Conservation (phyloP, 345 rosid species). For the Hibiscus trionum region DNA sequence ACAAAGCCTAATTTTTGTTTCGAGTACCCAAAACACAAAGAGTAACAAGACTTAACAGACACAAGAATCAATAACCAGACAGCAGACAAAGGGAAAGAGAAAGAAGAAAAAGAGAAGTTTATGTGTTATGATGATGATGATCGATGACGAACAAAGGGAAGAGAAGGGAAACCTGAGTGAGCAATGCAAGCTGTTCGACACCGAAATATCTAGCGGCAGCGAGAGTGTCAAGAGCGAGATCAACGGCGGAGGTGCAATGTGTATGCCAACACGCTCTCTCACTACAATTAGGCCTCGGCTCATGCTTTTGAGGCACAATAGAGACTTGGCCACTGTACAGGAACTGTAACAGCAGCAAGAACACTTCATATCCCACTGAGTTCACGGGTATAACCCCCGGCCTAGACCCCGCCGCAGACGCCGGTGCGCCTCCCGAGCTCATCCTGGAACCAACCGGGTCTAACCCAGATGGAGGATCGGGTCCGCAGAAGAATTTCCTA, state of each 20-base stretch:
- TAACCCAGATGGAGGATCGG: slow-evolving; percentile 54
- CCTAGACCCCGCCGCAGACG: slow-evolving; percentile 23
- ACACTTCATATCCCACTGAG: slow-evolving; percentile 97
- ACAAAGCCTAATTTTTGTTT: slow-evolving; percentile 8
- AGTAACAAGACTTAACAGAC: slow-evolving; percentile 21
- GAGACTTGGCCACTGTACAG: slow-evolving; percentile 96
- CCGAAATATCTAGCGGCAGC: slow-evolving; percentile 98
- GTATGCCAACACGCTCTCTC: slow-evolving; percentile 99
- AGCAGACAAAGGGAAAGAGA: neutral
- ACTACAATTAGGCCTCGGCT: slow-evolving; percentile 91
- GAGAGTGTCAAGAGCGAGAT: slow-evolving; percentile 96
- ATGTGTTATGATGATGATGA: neutral
- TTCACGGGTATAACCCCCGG: slow-evolving; percentile 76
- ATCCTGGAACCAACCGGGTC: slow-evolving; percentile 37
- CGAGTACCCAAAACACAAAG: slow-evolving; percentile 15
- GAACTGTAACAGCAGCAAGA: slow-evolving; percentile 82
- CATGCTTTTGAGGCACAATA: slow-evolving; percentile 91
- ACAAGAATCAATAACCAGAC: slow-evolving; percentile 19
- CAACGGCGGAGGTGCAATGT: slow-evolving; percentile 98
- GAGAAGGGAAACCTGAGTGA: slow-evolving; percentile 68
- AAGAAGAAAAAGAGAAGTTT: neutral
- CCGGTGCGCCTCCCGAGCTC: slow-evolving; percentile 1
- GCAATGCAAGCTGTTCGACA: slow-evolving; percentile 92
- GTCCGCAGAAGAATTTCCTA: slow-evolving; percentile 85
- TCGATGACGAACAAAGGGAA: neutral